Evolutionary conservation across 2,329 filamentous ascomycete species (phyloP).

Genomic region (Botrytis cinerea): DNA sequence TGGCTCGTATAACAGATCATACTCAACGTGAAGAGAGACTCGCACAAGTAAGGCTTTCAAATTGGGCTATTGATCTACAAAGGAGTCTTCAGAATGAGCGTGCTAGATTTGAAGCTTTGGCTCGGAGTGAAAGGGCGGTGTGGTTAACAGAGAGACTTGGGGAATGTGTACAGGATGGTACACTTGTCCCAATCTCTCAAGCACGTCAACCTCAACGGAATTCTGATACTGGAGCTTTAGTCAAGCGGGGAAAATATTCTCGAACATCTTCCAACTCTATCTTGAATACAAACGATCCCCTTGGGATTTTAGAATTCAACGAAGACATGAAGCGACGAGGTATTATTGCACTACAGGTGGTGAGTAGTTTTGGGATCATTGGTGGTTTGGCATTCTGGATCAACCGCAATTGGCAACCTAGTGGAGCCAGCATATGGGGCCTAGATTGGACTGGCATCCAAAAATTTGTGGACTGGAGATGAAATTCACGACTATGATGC

Average conservation of each 20-base stretch:
- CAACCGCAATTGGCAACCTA: slow-evolving; percentile 23
- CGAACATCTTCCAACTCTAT: slow-evolving; percentile 23
- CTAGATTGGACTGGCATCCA: slow-evolving; percentile 33
- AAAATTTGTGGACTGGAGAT: slow-evolving; percentile 30
- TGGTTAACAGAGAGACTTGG: slow-evolving; percentile 69
- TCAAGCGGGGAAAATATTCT: slow-evolving; percentile 32
- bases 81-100: slow-evolving; percentile 72
- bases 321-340: slow-evolving; percentile 65
- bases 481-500: not conserved
- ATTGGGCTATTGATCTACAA: slow-evolving; percentile 82
- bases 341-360: slow-evolving; percentile 69
- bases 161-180: slow-evolving; percentile 68
- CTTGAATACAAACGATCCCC: slow-evolving; percentile 62
- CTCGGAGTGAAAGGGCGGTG: slow-evolving; percentile 62
- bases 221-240: slow-evolving; percentile 27
- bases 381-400: slow-evolving; percentile 71
- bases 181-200: slow-evolving; percentile 54
- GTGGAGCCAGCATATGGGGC: slow-evolving; percentile 27
- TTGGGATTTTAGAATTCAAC: slow-evolving; percentile 72
- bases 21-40: slow-evolving; percentile 61
- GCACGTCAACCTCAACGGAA: slow-evolving; percentile 29
- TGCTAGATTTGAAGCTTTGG: slow-evolving; percentile 65
- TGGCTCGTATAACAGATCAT: slow-evolving; percentile 62
- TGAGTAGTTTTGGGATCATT: slow-evolving; percentile 73
- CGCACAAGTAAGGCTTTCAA: slow-evolving; percentile 71